Evolutionary conservation across 176 grass and related monocot species (phyloP).

Genomic region (Dendrocalamus sinicus): DNA sequence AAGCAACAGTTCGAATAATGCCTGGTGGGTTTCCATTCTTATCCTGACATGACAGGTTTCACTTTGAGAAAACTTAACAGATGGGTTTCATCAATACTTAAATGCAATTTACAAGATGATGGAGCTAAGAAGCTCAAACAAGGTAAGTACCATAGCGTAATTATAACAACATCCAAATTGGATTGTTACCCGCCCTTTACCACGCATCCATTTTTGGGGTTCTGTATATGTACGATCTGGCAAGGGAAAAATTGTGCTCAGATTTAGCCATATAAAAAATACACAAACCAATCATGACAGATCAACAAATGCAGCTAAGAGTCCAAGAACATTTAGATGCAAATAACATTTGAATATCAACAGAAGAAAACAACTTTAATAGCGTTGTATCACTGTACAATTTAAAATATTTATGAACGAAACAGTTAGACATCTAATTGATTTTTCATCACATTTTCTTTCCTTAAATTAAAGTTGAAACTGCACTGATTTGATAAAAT

Average conservation of each 20-base stretch:
- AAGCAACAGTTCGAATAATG: conserved; percentile 62
- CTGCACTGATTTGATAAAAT: background rate
- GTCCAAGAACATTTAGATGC: background rate
- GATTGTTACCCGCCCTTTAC: conserved; percentile 78
- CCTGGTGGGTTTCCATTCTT: conserved; percentile 89
- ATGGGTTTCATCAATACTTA: conserved; percentile 4
- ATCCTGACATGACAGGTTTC: conserved; percentile 63
- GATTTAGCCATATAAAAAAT: conserved; percentile 26
- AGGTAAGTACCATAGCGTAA: conserved; percentile 70
- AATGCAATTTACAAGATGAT: conserved; percentile 34
- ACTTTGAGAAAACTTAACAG: conserved; percentile 18
- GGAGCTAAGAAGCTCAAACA: conserved; percentile 14
- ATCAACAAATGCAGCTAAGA: background rate
- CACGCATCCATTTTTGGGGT: conserved; percentile 90
- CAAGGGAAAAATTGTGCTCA: background rate
- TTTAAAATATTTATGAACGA: background rate
- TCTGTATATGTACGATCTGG: conserved; percentile 78
- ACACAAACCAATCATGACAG: conserved; percentile 2
- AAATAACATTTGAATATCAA: background rate
- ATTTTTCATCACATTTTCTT: background rate
- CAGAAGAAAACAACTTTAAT: background rate
- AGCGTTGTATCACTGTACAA: background rate
- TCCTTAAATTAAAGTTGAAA: background rate
- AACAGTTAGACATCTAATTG: background rate
- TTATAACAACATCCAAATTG: conserved; percentile 95